These are phyloP conservation scores for Phtheirospermum japonicum DNA, from an alignment of 257 asterid species.

Conservation along the genomic window DNA sequence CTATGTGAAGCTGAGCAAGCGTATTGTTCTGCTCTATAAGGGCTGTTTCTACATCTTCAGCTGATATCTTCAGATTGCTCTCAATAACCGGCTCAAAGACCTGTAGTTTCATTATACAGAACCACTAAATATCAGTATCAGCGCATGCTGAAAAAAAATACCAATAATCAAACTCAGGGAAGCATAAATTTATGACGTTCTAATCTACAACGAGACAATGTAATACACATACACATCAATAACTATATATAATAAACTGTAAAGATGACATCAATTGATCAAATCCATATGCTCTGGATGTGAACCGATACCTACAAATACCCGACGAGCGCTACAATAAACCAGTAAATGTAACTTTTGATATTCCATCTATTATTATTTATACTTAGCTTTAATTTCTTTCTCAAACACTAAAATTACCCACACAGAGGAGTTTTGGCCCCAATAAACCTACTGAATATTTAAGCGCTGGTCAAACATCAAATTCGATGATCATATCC, in stretches of 20 bases:
- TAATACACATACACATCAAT: neutral
- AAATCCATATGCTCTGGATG: neutral
- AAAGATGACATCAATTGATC: neutral
- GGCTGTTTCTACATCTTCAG: slow-evolving; percentile 81
- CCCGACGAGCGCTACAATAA: neutral
- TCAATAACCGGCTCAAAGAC: slow-evolving; percentile 66
- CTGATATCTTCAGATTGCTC: slow-evolving; percentile 58
- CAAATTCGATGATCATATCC: neutral
- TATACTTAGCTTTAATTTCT: neutral
- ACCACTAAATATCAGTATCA: neutral
- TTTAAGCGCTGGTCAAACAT: neutral
- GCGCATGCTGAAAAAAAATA: neutral
- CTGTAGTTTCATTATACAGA: slow-evolving; percentile 33
- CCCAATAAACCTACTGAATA: neutral
- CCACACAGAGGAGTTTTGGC: neutral
- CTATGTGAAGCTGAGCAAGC: slow-evolving; percentile 69
- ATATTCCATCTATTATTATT: neutral
- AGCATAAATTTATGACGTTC: neutral
- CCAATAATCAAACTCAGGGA: neutral
- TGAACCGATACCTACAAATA: neutral
- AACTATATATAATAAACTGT: neutral
- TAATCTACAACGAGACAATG: neutral
- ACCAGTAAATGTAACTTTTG: neutral
- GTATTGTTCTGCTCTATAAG: slow-evolving; percentile 61
- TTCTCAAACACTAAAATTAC: neutral